Percentiles rank a stretch among this genome's conserved stretches.
Evolutionary conservation across 495 filamentous ascomycete species (phyloP).

Genomic region (Xylaria cubensis): DNA sequence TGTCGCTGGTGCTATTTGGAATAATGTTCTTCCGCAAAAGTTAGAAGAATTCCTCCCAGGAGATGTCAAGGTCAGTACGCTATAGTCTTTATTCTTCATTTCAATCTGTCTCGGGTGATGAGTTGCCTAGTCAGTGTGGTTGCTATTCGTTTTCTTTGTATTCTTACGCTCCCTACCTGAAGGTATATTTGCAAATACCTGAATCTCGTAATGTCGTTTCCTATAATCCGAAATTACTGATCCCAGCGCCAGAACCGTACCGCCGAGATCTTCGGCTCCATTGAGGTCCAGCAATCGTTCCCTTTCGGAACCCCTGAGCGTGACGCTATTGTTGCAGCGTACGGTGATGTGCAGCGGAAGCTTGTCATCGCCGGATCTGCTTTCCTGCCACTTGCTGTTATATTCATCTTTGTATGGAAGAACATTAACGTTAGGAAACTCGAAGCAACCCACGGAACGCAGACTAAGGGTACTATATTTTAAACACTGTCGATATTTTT

Average conservation of each 20-base stretch:
- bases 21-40: conserved; percentile 59
- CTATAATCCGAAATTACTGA: no score
- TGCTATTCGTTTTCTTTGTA: no score
- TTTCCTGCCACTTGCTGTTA: conserved; percentile 52
- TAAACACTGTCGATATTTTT: conserved; percentile 5
- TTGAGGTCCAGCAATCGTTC: background rate
- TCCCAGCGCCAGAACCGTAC: no score
- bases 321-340: conserved; percentile 61
- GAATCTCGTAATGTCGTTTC: no score
- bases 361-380: conserved; percentile 55
- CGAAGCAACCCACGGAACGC: conserved; percentile 35
- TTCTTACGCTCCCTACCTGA: no score
- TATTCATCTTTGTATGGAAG: conserved; percentile 53
- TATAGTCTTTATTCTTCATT: conserved; percentile 24
- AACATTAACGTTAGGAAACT: conserved; percentile 62
- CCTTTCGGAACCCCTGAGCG: conserved; percentile 63
- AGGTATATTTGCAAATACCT: no score
- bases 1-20: conserved; percentile 72
- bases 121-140: conserved; percentile 48
- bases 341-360: conserved; percentile 56
- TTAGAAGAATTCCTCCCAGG: conserved; percentile 61
- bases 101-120: conserved; percentile 55
- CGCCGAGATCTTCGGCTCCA: no score
- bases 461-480: conserved; percentile 45
- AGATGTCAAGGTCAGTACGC: conserved; percentile 37